Evolutionary conservation across 768 basidiomycete species (phyloP), one percentile per base, ranked within the genome.

Genomic region (Clitopilus hobsonii): DNA sequence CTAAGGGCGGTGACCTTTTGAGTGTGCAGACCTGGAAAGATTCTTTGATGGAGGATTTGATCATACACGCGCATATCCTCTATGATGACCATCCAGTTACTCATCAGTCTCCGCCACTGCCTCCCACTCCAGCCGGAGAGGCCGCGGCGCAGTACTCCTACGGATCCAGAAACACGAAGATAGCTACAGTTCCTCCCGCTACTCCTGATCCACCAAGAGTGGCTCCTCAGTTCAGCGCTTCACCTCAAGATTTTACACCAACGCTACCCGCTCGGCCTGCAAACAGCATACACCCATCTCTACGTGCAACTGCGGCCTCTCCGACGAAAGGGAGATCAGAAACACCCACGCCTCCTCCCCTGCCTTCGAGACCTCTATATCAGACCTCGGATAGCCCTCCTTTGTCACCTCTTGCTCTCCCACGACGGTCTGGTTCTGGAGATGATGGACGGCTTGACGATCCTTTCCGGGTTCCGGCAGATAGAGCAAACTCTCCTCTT

Each of bases 11-110:
- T 0, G 90, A 94, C 65, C 75, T 94, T 16, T 71, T 95, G 20
- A 87, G 74, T 54, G 79, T 94, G n/a, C 85, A 89, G 62, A 75
- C 76, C 14, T 76, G 71, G 65, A 95, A 94, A 72, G 79, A 79
- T 56, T 69, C 73, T 0, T 70, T 94, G 14, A 88, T 94, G 82
- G 94, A 94, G 65, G 91, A 94, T 66, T 70, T 97, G 26, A 93
- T 97, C 60, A 79, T 73, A 22, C 78, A 90, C 66, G 78, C 84
- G 0, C 74, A 79, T 54, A 68, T 82, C 14, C 74, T 96, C 14
- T 93, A 90, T 64, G 85, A 88, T 53, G 82, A 86, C 11, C 66
- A 66, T n/a, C 64, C 63, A 26, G 52, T 55, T n/a, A 60, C 53
- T 27, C 74, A 74, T 24, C 70, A 72, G 54, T 86, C 88, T 4